These are phyloP conservation scores for Hypoxylon sp. DNA, from an alignment of 2,329 filamentous ascomycete species.

Conservation along the genomic window DNA sequence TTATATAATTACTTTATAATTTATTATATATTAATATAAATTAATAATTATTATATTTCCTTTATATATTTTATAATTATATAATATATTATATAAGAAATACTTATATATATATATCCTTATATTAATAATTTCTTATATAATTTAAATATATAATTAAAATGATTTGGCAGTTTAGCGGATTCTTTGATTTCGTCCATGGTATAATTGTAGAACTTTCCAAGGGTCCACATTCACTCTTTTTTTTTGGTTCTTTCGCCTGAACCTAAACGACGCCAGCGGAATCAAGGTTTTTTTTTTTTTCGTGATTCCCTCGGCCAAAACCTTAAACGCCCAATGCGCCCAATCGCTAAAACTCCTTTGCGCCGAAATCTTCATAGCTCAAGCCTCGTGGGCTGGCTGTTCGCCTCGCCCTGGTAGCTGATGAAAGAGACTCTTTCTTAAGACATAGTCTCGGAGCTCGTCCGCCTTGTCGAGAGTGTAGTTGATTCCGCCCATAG, in stretches of 20 bases:
- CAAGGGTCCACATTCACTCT: neutral
- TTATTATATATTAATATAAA: no score
- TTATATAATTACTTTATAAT: no score
- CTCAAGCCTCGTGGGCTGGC: no score
- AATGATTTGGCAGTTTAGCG: no score
- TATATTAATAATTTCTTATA: no score
- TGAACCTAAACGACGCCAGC: conserved; percentile 4
- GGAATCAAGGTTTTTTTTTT: conserved; percentile 9
- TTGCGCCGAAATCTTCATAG: conserved; percentile 30
- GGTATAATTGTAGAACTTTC: conserved; percentile 1
- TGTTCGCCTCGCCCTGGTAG: conserved; percentile 6
- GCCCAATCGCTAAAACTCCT: conserved; percentile 23
- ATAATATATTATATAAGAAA: no score
- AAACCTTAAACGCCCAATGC: conserved; percentile 10
- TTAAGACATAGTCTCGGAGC: conserved; percentile 35
- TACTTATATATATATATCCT: no score
- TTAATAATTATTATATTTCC: no score
- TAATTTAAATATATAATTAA: no score
- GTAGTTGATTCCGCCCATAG: conserved; percentile 40
- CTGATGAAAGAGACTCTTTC: neutral
- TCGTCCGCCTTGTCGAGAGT: conserved; percentile 39
- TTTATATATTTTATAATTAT: no score
- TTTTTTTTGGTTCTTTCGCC: neutral
- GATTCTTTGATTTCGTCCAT: no score
- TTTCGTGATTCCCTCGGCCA: conserved; percentile 10